Evolutionary conservation across 352 stramenopile species (phyloP).

Genomic region (Pythium sukuiense): DNA sequence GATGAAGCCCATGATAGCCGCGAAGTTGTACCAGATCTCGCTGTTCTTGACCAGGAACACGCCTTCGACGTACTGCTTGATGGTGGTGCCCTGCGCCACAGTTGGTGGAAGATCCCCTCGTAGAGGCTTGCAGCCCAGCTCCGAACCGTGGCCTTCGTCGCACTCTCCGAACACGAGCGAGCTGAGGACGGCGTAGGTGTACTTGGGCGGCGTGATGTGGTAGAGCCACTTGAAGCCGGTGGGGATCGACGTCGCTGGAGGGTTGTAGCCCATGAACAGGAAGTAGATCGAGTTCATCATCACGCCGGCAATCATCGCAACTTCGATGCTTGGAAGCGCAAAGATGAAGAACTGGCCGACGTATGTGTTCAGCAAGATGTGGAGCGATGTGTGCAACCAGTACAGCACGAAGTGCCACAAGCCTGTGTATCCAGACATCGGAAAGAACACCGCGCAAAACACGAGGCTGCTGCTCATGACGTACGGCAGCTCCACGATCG

Average conservation of each 20-base stretch:
- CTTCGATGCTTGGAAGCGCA: slow-evolving; percentile 32
- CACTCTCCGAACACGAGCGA: slow-evolving; percentile 29
- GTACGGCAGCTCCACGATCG: slow-evolving; percentile 62
- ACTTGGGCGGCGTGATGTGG: slow-evolving; percentile 41
- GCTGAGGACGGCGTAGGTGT: slow-evolving; percentile 26
- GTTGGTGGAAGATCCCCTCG: slow-evolving; percentile 14
- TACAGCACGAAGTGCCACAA: slow-evolving; percentile 26
- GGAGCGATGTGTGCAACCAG: slow-evolving; percentile 28
- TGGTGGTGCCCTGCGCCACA: slow-evolving; percentile 12
- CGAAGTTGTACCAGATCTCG: slow-evolving; percentile 30
- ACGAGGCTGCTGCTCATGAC: slow-evolving; percentile 27
- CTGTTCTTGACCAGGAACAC: slow-evolving; percentile 31
- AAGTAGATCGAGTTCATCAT: slow-evolving; percentile 68
- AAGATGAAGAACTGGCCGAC: slow-evolving; percentile 30
- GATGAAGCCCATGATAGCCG: slow-evolving; percentile 27
- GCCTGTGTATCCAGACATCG: slow-evolving; percentile 34
- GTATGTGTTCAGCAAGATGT: slow-evolving; percentile 33
- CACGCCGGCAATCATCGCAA: slow-evolving; percentile 29
- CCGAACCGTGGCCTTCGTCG: not conserved
- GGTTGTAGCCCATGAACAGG: slow-evolving; percentile 78
- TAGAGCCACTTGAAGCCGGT: slow-evolving; percentile 59
- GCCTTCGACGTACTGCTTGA: slow-evolving; percentile 32
- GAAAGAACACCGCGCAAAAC: slow-evolving; percentile 37
- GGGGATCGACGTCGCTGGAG: slow-evolving; percentile 49
- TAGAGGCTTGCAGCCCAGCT: slow-evolving; percentile 26